Evolutionary conservation across 345 rosid species (phyloP).

Genomic region (Lepidium aucheri): DNA sequence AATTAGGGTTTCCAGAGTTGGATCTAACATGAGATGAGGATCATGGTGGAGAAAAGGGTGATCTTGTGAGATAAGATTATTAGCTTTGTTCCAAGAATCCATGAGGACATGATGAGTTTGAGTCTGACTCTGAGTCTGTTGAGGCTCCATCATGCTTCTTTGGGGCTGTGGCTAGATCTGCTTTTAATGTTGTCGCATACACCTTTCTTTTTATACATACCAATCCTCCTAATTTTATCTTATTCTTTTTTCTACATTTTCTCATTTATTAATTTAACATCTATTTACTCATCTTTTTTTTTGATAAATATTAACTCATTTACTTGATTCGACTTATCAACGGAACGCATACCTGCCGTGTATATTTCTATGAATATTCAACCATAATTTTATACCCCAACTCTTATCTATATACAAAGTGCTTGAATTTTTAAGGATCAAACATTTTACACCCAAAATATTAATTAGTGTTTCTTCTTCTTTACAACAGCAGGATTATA

Average conservation of each 20-base stretch:
- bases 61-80: constrained; percentile 27
- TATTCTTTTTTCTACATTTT: neutral
- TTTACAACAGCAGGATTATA: too few relatives aligned
- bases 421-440: too few relatives aligned
- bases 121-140: neutral
- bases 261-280: neutral
- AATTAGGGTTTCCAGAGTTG: constrained; percentile 15
- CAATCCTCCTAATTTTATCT: neutral
- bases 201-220: constrained; percentile 14
- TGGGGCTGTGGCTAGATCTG: constrained; percentile 10
- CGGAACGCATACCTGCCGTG: neutral
- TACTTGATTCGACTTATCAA: neutral
- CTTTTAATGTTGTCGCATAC: neutral
- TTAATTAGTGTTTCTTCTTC: too few relatives aligned
- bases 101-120: constrained; percentile 14
- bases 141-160: constrained; percentile 25
- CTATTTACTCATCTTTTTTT: too few relatives aligned
- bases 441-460: too few relatives aligned
- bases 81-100: constrained; percentile 23
- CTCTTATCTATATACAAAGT: too few relatives aligned
- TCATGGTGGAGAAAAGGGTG: constrained; percentile 22
- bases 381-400: too few relatives aligned
- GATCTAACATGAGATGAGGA: constrained; percentile 28
- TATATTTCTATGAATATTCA: too few relatives aligned
- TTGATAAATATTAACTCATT: neutral